Percentiles rank a stretch among this genome's conserved stretches.
phyloP scores from a whole-genome alignment of 441 rosid genomes.

The Syzygium malaccense region DNA sequence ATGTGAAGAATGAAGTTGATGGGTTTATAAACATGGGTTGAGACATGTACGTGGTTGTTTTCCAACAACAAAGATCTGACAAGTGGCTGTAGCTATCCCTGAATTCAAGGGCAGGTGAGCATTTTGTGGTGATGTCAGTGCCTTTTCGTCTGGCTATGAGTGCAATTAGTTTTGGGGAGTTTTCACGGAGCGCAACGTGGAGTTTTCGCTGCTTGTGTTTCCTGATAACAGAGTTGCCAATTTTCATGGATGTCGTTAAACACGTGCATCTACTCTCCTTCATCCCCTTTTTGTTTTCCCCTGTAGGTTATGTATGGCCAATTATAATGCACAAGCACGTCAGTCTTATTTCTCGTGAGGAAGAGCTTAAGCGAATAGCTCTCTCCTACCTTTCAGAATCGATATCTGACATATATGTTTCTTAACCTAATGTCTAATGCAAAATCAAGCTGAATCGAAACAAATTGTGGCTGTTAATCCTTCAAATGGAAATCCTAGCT shows the following conservation, averaged over 20 bases:
- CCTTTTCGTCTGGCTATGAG: background rate
- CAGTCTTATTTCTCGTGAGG: background rate
- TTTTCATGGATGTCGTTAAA: background rate
- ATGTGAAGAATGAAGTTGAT: background rate
- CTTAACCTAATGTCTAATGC: background rate
- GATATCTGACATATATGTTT: background rate
- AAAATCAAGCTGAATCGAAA: background rate
- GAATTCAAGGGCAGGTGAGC: conserved; percentile 22
- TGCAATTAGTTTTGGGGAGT: background rate
- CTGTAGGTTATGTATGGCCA: background rate
- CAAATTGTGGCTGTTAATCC: background rate
- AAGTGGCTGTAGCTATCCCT: conserved; percentile 22
- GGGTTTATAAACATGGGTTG: background rate
- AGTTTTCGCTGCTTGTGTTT: background rate
- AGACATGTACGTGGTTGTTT: background rate
- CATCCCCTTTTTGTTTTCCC: background rate
- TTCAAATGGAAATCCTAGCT: background rate
- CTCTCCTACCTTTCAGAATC: background rate
- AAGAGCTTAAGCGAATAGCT: background rate
- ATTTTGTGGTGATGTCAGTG: background rate
- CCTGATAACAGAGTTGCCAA: background rate
- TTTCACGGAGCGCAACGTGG: background rate
- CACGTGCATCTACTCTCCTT: background rate
- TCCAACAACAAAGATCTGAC: background rate
- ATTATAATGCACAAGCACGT: background rate